phyloP scores from a whole-genome alignment of 352 stramenopile species.

The Globisporangium nagaii region DNA sequence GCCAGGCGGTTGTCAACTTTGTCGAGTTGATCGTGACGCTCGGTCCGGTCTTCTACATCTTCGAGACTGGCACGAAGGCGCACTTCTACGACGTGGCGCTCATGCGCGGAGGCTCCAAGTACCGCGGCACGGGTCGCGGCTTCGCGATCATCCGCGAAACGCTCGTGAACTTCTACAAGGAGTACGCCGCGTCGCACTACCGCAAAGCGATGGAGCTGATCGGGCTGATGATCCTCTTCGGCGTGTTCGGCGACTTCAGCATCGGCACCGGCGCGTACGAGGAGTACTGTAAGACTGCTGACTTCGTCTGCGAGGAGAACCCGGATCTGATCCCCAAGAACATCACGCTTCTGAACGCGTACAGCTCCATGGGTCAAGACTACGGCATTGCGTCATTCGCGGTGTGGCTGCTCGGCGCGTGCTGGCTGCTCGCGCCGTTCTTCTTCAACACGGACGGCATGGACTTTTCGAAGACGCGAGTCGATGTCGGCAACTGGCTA shows the following conservation, averaged over 20 bases:
- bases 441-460: slow-evolving; percentile 86
- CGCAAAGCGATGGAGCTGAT: slow-evolving; percentile 78
- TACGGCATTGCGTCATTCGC: slow-evolving; percentile 87
- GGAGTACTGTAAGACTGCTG: slow-evolving; percentile 50
- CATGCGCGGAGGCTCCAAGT: slow-evolving; percentile 84
- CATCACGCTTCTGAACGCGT: slow-evolving; percentile 66
- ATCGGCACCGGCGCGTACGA: slow-evolving; percentile 55
- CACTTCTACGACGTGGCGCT: slow-evolving; percentile 85
- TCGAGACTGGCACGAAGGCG: slow-evolving; percentile 80
- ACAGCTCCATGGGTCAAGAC: slow-evolving; percentile 81
- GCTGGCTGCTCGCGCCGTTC: slow-evolving; percentile 79
- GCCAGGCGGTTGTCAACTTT: slow-evolving; percentile 76
- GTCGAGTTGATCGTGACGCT: slow-evolving; percentile 78
- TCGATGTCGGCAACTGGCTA: slow-evolving; percentile 81
- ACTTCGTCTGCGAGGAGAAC: slow-evolving; percentile 43
- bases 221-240: slow-evolving; percentile 79
- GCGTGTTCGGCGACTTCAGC: slow-evolving; percentile 67
- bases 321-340: slow-evolving; percentile 56
- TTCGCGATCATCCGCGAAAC: slow-evolving; percentile 85
- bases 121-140: slow-evolving; percentile 73
- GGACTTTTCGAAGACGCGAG: slow-evolving; percentile 81
- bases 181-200: slow-evolving; percentile 82
- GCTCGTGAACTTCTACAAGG: slow-evolving; percentile 83
- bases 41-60: slow-evolving; percentile 85
- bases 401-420: slow-evolving; percentile 76